Evolutionary conservation across 2,329 filamentous ascomycete genomes (phyloP).

Genomic region (Sclerotinia sclerotiorum): DNA sequence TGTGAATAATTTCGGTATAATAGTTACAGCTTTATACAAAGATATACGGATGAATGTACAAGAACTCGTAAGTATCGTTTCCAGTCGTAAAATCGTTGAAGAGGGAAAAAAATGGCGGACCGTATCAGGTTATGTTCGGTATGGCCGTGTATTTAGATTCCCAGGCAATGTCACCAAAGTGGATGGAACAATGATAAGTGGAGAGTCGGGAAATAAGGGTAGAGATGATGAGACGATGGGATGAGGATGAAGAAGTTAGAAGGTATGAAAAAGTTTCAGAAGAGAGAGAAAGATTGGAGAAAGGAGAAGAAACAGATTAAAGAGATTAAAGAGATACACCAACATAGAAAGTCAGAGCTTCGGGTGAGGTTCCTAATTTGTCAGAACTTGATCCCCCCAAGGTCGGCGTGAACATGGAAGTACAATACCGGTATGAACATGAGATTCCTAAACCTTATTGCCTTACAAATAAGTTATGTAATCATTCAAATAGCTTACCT

Average conservation of each 20-base stretch:
- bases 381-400: not conserved
- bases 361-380: slow-evolving; percentile 19
- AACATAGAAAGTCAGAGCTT: slow-evolving; percentile 9
- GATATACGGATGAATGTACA: slow-evolving; percentile 31
- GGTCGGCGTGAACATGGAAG: not conserved
- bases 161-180: not conserved
- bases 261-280: not conserved
- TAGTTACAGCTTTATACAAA: slow-evolving; percentile 34
- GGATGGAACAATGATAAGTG: not conserved
- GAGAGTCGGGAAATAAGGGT: not conserved
- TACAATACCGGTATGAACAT: not conserved
- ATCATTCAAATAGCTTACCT: no score
- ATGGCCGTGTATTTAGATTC: not conserved
- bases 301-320: not conserved
- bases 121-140: no score
- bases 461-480: not conserved
- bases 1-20: slow-evolving; percentile 20
- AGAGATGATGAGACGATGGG: slow-evolving; percentile 1
- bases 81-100: slow-evolving; percentile 30
- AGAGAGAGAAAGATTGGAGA: not conserved
- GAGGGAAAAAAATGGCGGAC: not conserved
- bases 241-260: not conserved
- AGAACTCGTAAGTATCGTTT: slow-evolving; percentile 28
- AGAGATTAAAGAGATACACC: slow-evolving; percentile 4
- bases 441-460: not conserved